Conservation (phyloP, 805 yeast genomes). For the Saccharomycopsis javanensis region DNA sequence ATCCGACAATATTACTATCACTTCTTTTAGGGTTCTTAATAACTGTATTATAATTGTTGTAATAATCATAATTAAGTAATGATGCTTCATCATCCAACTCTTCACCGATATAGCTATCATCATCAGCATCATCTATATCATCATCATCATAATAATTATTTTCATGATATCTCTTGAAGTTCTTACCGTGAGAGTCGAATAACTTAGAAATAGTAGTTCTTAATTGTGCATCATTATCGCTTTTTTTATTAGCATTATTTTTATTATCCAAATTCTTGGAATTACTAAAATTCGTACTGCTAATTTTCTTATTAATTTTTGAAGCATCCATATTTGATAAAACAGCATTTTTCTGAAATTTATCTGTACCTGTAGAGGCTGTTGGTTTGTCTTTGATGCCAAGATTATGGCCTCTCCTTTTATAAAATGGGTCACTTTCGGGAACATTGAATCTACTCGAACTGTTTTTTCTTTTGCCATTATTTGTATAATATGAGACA, state of each 20-base stretch:
- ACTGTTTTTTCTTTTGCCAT: not conserved
- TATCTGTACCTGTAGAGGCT: not conserved
- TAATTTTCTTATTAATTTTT: slow-evolving; percentile 6
- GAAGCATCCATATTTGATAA: not conserved
- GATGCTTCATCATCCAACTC: slow-evolving; percentile 19
- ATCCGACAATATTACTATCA: slow-evolving; percentile 10
- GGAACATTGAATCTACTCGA: not conserved
- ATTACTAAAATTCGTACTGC: not conserved
- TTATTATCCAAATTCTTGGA: not conserved
- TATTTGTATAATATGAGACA: not conserved
- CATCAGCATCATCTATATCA: slow-evolving; percentile 31
- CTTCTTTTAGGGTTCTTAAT: slow-evolving; percentile 6
- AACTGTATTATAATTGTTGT: slow-evolving; percentile 4
- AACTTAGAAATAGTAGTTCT: slow-evolving; percentile 64
- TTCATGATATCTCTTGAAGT: slow-evolving; percentile 63
- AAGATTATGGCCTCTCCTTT: not conserved
- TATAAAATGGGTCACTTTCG: not conserved
- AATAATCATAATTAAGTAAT: slow-evolving; percentile 17
- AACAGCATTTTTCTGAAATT: not conserved
- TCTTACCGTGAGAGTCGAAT: slow-evolving; percentile 64
- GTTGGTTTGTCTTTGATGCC: not conserved
- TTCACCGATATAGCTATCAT: slow-evolving; percentile 25
- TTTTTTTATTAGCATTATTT: not conserved
- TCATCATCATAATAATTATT: slow-evolving; percentile 43
- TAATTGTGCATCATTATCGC: slow-evolving; percentile 26